phyloP scores from a whole-genome alignment of 306 rosid species.

The Prunus dulcis region DNA sequence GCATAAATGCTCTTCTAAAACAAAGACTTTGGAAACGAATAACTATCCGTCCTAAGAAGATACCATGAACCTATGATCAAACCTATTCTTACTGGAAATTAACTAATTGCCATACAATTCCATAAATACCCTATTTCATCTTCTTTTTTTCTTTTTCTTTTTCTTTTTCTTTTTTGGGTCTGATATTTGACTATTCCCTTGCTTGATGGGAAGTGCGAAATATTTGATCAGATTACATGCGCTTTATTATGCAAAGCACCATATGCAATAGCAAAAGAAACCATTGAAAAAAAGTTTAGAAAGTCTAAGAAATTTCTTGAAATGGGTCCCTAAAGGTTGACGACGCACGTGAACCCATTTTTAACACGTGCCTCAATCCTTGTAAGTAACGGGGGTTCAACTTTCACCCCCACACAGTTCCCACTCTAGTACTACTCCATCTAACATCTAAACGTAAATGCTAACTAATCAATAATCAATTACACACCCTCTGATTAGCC shows the following conservation, averaged over 20 bases:
- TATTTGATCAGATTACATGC: neutral
- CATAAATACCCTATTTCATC: neutral
- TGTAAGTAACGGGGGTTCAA: neutral
- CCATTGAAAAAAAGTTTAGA: neutral
- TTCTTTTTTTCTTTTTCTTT: neutral
- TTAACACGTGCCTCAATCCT: constrained; percentile 46
- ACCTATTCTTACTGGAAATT: no score
- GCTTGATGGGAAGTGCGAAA: neutral
- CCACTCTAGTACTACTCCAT: neutral
- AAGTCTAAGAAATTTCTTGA: constrained; percentile 56
- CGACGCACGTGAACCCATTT: constrained; percentile 41
- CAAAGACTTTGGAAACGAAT: no score
- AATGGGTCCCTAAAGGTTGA: constrained; percentile 43
- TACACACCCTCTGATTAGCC: constrained; percentile 52
- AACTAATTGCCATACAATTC: no score
- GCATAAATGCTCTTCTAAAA: neutral
- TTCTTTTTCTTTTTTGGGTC: neutral
- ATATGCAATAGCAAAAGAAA: neutral
- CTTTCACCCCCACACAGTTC: neutral
- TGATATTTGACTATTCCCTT: neutral
- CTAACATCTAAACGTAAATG: neutral
- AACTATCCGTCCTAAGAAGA: no score
- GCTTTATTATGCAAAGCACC: neutral
- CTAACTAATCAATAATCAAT: constrained; percentile 23
- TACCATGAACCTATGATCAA: no score